Base-by-base conservation (phyloP, 306 rosid species). In the Fagus sylvatica region DNA sequence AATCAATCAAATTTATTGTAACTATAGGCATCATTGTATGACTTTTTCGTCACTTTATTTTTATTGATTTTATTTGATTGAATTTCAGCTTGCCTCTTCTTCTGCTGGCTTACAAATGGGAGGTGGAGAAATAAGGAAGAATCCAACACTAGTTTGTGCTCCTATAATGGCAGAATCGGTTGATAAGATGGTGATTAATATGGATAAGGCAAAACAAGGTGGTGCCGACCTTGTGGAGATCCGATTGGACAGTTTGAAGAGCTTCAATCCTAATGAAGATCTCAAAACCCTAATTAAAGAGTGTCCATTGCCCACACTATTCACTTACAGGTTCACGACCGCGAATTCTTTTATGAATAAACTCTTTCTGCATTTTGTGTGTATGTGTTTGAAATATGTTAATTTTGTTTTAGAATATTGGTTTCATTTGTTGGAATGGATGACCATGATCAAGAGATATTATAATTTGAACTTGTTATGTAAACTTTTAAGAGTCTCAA, bases 211-310 rank as follows among this genome's bases (percentile, higher is more conserved):
- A 8, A 87, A 84, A 72, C 70, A 81, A 36, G 46, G 48, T 70
- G 93, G 84, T 62, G 96, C 89, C 69, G 91, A 91, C 81, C 83
- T 91, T 80, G 91, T 89, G 59, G 96, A 91, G 87, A 79, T 91
- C 70, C 86, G 96, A 75, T 84, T 91, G 78, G 93, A 89, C 81
- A 76, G 79, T 69, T 76, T 91, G 83, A 86, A 89, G 82, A 78
- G 5, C 77, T 89, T 89, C 80, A 39, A 82, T 76, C 85, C 84
- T 39, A 32, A 8, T 34, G 76, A 81, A n/a, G 89, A 89, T 73
- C 83, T 91, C 40, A 82, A 76, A 72, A 48, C 79, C 57, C 77
- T 91, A 8, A 79, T 89, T 60, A 74, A 82, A 72, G 81, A 71
- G 46, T 75, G 80, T 67, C 85, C 90, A 22, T 72, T 91, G 87